phyloP scores from a whole-genome alignment of 441 rosid genomes.

The Isatis lusitanica region DNA sequence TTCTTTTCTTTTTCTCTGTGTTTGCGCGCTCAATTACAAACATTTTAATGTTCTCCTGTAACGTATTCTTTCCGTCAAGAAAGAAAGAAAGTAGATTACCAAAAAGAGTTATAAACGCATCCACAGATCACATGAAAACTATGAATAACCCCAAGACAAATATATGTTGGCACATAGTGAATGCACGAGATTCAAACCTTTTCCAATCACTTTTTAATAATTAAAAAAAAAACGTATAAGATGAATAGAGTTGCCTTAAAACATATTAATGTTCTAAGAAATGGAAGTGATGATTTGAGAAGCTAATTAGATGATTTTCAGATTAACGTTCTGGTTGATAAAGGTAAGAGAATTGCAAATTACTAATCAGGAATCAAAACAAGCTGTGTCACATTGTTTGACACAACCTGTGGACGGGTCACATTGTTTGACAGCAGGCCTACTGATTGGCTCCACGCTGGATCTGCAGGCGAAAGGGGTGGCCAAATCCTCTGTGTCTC shows the following conservation, averaged over 20 bases:
- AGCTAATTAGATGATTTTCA: constrained; percentile 1
- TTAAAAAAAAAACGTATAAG: background rate
- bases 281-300: background rate
- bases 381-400: constrained; percentile 28
- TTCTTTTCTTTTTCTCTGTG: background rate
- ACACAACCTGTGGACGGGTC: constrained; percentile 19
- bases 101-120: background rate
- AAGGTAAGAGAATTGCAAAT: constrained; percentile 5
- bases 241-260: background rate
- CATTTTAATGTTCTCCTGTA: background rate
- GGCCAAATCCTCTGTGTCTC: constrained; percentile 19
- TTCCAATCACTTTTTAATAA: background rate
- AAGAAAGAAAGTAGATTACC: background rate
- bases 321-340: background rate
- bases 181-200: background rate
- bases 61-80: background rate
- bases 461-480: constrained; percentile 23
- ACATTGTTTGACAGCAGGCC: constrained; percentile 31
- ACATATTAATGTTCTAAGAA: background rate
- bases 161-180: background rate
- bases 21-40: background rate
- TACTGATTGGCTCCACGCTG: constrained; percentile 36
- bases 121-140: constrained; percentile 15
- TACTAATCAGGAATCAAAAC: constrained; percentile 12
- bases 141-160: constrained; percentile 1